A percentile compares a stretch with the other conserved stretches of the same genome.
Evolutionary conservation across 2,329 filamentous ascomycete species (phyloP).

Genomic region (Fusarium goolgardi): DNA sequence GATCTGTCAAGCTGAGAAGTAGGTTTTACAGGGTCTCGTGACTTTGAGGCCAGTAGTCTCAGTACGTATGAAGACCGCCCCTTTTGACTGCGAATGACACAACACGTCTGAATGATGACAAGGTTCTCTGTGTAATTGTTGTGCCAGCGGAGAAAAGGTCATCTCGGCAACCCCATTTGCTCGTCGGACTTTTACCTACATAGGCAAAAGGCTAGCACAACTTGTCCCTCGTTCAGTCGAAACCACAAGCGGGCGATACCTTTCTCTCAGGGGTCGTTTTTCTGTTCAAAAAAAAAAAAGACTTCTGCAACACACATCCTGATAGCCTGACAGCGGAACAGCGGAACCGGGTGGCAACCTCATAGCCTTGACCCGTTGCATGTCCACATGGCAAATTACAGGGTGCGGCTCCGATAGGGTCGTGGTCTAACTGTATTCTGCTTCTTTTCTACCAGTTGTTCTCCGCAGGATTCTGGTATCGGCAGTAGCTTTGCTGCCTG

Average conservation of each 20-base stretch:
- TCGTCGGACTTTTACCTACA: not conserved
- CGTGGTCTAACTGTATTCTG: slow-evolving; percentile 9
- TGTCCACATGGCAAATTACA: slow-evolving; percentile 32
- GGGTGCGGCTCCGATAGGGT: slow-evolving; percentile 32
- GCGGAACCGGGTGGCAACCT: slow-evolving; percentile 40
- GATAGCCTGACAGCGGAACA: slow-evolving; percentile 14
- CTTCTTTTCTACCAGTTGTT: slow-evolving; percentile 16
- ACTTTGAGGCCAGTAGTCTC: not conserved
- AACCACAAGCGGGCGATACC: not conserved
- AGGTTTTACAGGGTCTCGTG: not conserved
- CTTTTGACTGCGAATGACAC: not conserved
- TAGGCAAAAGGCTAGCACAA: not conserved
- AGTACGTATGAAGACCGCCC: not conserved
- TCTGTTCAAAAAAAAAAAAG: not conserved
- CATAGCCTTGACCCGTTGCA: slow-evolving; percentile 25
- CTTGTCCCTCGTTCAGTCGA: not conserved
- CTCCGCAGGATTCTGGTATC: slow-evolving; percentile 1
- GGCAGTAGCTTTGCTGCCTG: not conserved
- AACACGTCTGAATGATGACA: not conserved
- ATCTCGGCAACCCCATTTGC: not conserved
- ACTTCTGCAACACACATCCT: slow-evolving; percentile 1
- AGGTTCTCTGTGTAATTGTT: not conserved
- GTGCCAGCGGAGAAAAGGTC: not conserved
- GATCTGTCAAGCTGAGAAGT: not conserved
- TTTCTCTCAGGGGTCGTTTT: not conserved